phyloP scores from a whole-genome alignment of 78 protist species.

The Chrysochromulina tobinii region DNA sequence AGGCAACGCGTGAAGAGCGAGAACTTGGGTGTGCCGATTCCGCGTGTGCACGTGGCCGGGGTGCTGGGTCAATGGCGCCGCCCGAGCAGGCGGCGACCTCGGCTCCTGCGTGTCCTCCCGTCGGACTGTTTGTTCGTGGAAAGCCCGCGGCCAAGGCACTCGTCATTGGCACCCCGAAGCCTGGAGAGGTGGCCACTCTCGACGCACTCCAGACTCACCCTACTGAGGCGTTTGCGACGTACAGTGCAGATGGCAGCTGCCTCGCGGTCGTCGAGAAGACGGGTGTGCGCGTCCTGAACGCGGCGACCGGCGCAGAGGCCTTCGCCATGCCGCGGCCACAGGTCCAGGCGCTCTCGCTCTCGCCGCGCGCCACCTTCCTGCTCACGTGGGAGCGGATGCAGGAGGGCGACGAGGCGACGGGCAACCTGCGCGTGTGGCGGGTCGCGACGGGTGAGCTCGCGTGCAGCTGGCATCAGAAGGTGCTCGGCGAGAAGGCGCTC shows the following conservation, averaged over 20 bases:
- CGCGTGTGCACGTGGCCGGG: no score
- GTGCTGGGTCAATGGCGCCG: no score
- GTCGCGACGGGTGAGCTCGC: not conserved
- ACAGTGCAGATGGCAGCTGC: not conserved
- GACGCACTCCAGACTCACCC: no score
- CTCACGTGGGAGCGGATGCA: slow-evolving; percentile 45
- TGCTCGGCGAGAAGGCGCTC: slow-evolving; percentile 8
- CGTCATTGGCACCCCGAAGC: no score
- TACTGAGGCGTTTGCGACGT: not conserved
- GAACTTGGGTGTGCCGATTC: no score
- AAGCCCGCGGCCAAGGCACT: no score
- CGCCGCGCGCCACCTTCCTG: slow-evolving; percentile 19
- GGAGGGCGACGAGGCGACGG: slow-evolving; percentile 14
- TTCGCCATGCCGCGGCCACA: not conserved
- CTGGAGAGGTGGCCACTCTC: no score
- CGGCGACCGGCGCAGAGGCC: not conserved
- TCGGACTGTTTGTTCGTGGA: no score
- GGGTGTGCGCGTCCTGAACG: slow-evolving; percentile 6
- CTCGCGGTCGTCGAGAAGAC: not conserved
- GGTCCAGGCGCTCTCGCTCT: not conserved
- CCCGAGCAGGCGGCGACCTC: no score
- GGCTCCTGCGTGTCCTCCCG: no score
- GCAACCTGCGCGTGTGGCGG: slow-evolving; percentile 38
- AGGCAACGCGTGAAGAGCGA: no score
- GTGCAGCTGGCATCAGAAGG: not conserved